These are phyloP conservation scores for Dioscorea dumetorum DNA, from an alignment of 106 monocot species.

Conservation along the genomic window DNA sequence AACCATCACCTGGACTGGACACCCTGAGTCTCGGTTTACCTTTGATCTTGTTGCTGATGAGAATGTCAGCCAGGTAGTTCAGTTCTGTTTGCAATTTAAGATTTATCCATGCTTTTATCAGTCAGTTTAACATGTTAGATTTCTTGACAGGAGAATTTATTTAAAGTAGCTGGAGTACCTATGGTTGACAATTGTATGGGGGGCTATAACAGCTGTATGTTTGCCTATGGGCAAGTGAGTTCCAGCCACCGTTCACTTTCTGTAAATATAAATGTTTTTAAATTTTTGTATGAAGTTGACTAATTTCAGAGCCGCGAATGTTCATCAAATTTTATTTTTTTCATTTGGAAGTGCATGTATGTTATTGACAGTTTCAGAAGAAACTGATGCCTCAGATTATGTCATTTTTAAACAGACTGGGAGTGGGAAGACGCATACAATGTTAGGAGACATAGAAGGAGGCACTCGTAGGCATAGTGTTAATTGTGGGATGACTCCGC, in stretches of 20 bases:
- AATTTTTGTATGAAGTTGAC: too few relatives aligned
- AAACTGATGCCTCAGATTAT: not conserved
- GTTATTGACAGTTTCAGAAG: not conserved
- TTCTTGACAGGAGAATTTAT: conserved; percentile 63
- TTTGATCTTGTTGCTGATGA: conserved; percentile 94
- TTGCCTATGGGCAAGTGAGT: conserved; percentile 95
- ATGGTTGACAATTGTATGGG: conserved; percentile 95
- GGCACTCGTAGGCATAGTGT: conserved; percentile 70
- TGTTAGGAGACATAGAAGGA: conserved; percentile 91
- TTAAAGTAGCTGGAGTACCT: conserved; percentile 84
- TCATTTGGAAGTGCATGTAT: not conserved
- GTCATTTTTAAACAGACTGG: conserved; percentile 50
- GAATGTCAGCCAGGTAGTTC: conserved; percentile 65
- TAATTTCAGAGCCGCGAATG: not conserved
- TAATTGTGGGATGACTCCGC: conserved; percentile 92
- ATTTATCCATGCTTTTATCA: not conserved
- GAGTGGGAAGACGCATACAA: conserved; percentile 95
- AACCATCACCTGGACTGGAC: conserved; percentile 76
- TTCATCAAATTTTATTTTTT: not conserved
- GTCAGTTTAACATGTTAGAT: not conserved
- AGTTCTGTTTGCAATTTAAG: not conserved
- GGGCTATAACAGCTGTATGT: conserved; percentile 97
- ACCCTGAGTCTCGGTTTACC: conserved; percentile 90
- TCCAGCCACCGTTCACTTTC: not conserved
- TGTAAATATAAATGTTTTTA: too few relatives aligned